Evolutionary conservation across 441 rosid species (phyloP).

Genomic region (Gossypium armourianum): DNA sequence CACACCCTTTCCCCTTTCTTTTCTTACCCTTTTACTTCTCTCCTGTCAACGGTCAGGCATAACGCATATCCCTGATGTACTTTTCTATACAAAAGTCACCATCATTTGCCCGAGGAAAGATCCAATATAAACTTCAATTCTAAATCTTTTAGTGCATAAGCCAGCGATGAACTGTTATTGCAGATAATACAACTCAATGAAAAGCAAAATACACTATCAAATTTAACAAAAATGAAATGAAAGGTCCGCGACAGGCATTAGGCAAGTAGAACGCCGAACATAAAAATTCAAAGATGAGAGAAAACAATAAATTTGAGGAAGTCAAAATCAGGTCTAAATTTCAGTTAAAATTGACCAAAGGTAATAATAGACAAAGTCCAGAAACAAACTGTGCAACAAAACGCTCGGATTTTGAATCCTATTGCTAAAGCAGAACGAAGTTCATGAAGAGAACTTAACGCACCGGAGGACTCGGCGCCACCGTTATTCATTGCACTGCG

Average conservation of each 20-base stretch:
- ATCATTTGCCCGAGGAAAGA: background rate
- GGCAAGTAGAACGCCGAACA: background rate
- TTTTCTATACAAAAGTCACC: background rate
- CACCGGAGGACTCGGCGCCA: conserved; percentile 38
- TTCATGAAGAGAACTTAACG: conserved; percentile 3
- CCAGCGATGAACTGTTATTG: background rate
- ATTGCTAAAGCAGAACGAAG: background rate
- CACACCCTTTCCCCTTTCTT: background rate
- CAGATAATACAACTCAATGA: background rate
- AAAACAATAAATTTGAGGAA: background rate
- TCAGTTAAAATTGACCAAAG: conserved; percentile 8
- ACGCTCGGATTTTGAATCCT: background rate
- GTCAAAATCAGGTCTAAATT: conserved; percentile 13
- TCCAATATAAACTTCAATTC: background rate
- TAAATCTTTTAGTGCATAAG: background rate
- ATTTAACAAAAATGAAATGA: conserved; percentile 1
- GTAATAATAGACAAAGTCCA: background rate
- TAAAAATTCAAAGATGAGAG: background rate
- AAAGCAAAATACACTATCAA: conserved; percentile 1
- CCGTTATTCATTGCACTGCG: conserved; percentile 25
- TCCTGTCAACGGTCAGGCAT: background rate
- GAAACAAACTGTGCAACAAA: background rate
- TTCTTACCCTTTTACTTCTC: background rate
- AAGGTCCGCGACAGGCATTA: background rate
- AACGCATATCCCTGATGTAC: background rate